phyloP scores from a whole-genome alignment of 2,329 filamentous ascomycete genomes.

The Chrysosporium queenslandicum region DNA sequence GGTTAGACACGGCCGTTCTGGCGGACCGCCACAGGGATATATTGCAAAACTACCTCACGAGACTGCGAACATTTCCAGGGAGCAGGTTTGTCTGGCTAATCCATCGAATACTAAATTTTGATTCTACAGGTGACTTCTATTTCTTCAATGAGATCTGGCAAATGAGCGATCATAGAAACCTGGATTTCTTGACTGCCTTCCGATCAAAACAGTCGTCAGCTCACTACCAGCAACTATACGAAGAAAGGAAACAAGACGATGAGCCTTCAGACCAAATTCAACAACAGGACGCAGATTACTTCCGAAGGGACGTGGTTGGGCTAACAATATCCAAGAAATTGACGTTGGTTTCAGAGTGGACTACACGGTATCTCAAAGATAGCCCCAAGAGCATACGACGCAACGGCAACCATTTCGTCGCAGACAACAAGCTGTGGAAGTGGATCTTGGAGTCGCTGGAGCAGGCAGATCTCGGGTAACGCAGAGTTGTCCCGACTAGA shows the following conservation, averaged over 20 bases:
- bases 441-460: slow-evolving; percentile 11
- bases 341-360: slow-evolving; percentile 12
- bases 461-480: slow-evolving; percentile 3
- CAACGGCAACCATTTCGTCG: slow-evolving; percentile 10
- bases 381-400: slow-evolving; percentile 7
- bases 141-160: slow-evolving; percentile 11
- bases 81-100: slow-evolving; percentile 9
- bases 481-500: neutral
- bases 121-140: slow-evolving; percentile 9
- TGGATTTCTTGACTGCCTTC: slow-evolving; percentile 9
- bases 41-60: neutral
- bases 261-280: neutral
- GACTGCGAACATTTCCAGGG: neutral
- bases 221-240: slow-evolving; percentile 3
- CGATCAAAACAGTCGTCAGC: neutral
- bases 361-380: slow-evolving; percentile 8
- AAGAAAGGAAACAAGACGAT: slow-evolving; percentile 11
- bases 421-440: slow-evolving; percentile 11
- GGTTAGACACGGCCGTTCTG: neutral
- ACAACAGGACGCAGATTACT: slow-evolving; percentile 4
- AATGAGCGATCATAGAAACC: slow-evolving; percentile 7
- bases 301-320: slow-evolving; percentile 8
- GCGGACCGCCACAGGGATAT: slow-evolving; percentile 1
- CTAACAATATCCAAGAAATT: slow-evolving; percentile 10
- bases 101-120: slow-evolving; percentile 8